Evolutionary conservation across 148 eudicot genomes (phyloP).

Genomic region (Polygonum aviculare): DNA sequence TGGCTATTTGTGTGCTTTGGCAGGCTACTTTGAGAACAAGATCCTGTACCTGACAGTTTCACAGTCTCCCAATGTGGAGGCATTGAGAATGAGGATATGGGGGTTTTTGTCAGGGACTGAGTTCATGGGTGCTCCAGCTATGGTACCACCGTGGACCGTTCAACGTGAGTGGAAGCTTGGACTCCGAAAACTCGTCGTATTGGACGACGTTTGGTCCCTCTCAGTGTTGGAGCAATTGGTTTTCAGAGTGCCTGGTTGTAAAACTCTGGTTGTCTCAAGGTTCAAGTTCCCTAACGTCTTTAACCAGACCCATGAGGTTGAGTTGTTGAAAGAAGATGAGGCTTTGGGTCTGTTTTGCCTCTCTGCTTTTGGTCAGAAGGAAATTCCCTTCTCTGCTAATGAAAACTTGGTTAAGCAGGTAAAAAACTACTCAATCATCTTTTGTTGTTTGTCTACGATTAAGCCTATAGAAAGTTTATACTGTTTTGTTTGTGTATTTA

Average conservation of each 20-base stretch:
- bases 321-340: constrained; percentile 55
- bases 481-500: constrained; percentile 8
- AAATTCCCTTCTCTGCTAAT: constrained; percentile 39
- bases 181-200: constrained; percentile 36
- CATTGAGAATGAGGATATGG: constrained; percentile 43
- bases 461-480: neutral
- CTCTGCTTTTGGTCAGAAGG: constrained; percentile 50
- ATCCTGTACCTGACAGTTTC: constrained; percentile 63
- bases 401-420: constrained; percentile 55
- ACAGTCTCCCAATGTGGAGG: constrained; percentile 75
- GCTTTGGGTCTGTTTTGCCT: constrained; percentile 66
- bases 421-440: constrained; percentile 9
- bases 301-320: constrained; percentile 45
- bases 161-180: constrained; percentile 21
- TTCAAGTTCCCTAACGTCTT: constrained; percentile 48
- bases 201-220: constrained; percentile 88
- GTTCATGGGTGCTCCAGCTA: constrained; percentile 15
- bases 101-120: constrained; percentile 35
- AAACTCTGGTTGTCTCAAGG: constrained; percentile 63
- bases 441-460: neutral
- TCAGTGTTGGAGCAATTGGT: constrained; percentile 52
- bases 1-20: neutral
- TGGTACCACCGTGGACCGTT: constrained; percentile 28
- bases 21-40: constrained; percentile 56
- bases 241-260: constrained; percentile 55